Base-by-base conservation (phyloP, 768 basidiomycete genomes). In the Rhodotorula toruloides region DNA sequence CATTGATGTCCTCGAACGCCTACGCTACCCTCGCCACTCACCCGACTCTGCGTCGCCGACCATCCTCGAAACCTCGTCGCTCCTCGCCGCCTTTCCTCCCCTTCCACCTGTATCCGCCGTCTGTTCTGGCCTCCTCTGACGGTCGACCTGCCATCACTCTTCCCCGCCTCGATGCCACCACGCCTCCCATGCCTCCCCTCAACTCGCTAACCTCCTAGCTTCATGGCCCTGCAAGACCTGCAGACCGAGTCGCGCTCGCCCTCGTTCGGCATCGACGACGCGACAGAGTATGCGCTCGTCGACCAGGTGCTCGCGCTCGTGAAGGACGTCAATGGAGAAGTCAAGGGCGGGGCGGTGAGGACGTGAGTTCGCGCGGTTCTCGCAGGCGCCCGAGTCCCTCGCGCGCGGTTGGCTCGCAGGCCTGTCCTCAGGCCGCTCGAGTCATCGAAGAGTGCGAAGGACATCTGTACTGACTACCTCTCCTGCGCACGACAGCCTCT, bases 321-420 rank as follows among this genome's bases (percentile, higher is more conserved):
- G 9, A 88, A 90, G 75, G 96, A 99, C 79, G 88, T 87, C 78
- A 97, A 93, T 72, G 91, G 91, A 13, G 96, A 99, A 81, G 96
- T 98, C 70, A 98, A 98, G 82, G 96, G 96, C 75, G 88, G 90
- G 77, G 91, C 91, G 4, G 94, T 96, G 17, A 91, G 93, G 80
- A 93, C 91, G 94, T 89, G 72, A 58, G 83, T 76, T 25, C 54
- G 39, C 19, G 22, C 52, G 4, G 3, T 46, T 31, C 49, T 22
- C 39, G 6, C 5, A 27, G 27, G 57, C 48, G 42, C 40, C 32
- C 44, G n/a, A 27, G n/a, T 54, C 11, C n/a, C 47, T 59, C 27
- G 27, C 27, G 34, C 46, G 67, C 25, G 40, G 27, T 29, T 11
- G 13, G 27, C 31, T 29, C 12, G 27, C 32, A 12, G 22, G 12